These are phyloP conservation scores for Daldinia eschscholtzii DNA, from an alignment of 2,329 filamentous ascomycete genomes.

Conservation along the genomic window DNA sequence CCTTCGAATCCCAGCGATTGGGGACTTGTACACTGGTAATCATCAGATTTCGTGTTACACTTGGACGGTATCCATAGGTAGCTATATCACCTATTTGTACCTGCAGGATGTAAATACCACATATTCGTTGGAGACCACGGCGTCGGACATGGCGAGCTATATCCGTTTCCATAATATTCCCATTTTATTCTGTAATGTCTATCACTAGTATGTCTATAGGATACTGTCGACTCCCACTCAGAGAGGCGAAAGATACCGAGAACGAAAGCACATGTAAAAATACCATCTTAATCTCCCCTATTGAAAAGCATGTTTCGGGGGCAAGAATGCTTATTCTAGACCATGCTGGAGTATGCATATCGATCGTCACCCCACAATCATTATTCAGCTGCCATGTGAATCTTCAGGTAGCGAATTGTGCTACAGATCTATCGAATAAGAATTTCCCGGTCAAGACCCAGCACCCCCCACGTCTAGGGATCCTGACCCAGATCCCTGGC, in stretches of 20 bases:
- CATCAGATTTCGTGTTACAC: constrained; percentile 2
- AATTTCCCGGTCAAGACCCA: constrained; percentile 5
- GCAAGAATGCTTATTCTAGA: neutral
- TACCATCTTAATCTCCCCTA: neutral
- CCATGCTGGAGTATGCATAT: neutral
- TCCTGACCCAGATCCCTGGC: constrained; percentile 4
- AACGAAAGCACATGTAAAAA: neutral
- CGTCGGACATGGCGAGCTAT: constrained; percentile 23
- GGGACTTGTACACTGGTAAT: constrained; percentile 2
- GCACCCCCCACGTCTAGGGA: constrained; percentile 27
- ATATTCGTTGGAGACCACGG: constrained; percentile 11
- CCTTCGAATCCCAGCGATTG: neutral
- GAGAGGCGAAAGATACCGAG: neutral
- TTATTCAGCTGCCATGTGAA: neutral
- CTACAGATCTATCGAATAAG: neutral
- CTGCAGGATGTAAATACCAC: neutral
- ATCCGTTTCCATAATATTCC: constrained; percentile 18
- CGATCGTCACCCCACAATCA: neutral
- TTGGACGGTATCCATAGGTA: neutral
- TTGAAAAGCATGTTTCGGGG: neutral
- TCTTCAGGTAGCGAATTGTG: neutral
- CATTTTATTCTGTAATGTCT: neutral
- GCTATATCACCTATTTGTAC: neutral
- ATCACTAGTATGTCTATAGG: neutral
- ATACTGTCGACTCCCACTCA: neutral